These are phyloP conservation scores for Fusarium staphyleae DNA, from an alignment of 2,329 filamentous ascomycete genomes.

Conservation along the genomic window DNA sequence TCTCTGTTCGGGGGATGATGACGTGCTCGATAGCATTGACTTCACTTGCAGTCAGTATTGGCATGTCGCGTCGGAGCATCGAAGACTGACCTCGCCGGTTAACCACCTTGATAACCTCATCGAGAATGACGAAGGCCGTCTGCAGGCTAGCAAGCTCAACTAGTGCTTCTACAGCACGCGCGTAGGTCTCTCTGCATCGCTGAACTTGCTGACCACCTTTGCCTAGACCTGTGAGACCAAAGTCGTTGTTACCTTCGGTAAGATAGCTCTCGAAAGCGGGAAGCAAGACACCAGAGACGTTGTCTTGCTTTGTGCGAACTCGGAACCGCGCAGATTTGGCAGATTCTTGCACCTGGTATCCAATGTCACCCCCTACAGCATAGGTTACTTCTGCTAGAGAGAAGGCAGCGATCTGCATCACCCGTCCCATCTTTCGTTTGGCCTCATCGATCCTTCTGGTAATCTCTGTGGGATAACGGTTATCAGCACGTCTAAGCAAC, in stretches of 20 bases:
- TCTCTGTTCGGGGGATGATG: constrained; percentile 97
- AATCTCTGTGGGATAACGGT: constrained; percentile 70
- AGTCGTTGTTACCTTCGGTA: constrained; percentile 91
- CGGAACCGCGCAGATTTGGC: constrained; percentile 92
- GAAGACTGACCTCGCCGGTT: constrained; percentile 79
- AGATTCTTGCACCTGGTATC: constrained; percentile 96
- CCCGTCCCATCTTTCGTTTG: constrained; percentile 98
- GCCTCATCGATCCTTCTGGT: constrained; percentile 97
- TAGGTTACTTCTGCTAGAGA: constrained; percentile 97
- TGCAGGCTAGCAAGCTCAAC: constrained; percentile 95
- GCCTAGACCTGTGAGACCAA: constrained; percentile 91
- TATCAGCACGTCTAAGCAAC: constrained; percentile 28
- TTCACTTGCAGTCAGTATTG: constrained; percentile 44
- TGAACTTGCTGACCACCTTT: constrained; percentile 98
- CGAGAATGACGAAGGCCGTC: constrained; percentile 96
- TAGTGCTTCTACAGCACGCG: constrained; percentile 91
- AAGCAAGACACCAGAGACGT: constrained; percentile 94
- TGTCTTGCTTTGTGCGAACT: constrained; percentile 94
- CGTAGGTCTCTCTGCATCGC: constrained; percentile 93
- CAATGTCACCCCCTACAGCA: constrained; percentile 92
- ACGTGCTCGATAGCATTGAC: constrained; percentile 97
- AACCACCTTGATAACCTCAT: constrained; percentile 99
- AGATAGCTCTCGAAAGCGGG: constrained; percentile 93
- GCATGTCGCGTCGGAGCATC: background rate
- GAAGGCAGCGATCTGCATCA: constrained; percentile 99